These are phyloP conservation scores for Gypsophila paniculata DNA, from an alignment of 179 eudicot species.

Conservation along the genomic window DNA sequence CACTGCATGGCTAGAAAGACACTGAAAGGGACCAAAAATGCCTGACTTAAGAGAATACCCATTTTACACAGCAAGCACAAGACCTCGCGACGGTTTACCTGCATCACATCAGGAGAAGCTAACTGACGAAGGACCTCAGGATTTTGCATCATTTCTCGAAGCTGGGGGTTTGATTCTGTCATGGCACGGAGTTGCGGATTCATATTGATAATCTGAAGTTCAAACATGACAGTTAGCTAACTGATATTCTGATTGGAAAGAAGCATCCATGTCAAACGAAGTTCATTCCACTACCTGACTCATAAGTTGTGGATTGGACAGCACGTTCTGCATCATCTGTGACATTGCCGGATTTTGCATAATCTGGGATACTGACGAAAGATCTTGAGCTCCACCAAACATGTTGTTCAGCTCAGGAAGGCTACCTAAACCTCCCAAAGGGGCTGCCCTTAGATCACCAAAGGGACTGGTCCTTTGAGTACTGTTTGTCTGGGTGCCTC, in stretches of 20 bases:
- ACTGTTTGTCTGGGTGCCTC: slow-evolving; percentile 58
- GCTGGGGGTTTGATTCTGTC: slow-evolving; percentile 63
- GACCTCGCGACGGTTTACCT: slow-evolving; percentile 2
- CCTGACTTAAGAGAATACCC: neutral
- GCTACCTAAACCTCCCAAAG: slow-evolving; percentile 56
- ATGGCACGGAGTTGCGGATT: slow-evolving; percentile 62
- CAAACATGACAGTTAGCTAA: slow-evolving; percentile 12
- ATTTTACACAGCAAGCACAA: neutral
- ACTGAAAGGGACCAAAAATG: neutral
- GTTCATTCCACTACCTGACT: slow-evolving; percentile 52
- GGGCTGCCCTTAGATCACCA: slow-evolving; percentile 57
- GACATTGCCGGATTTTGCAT: slow-evolving; percentile 84
- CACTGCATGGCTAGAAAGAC: neutral
- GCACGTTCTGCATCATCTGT: slow-evolving; percentile 87
- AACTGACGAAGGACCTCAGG: slow-evolving; percentile 43
- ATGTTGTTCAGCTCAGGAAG: slow-evolving; percentile 62
- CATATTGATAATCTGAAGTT: slow-evolving; percentile 31
- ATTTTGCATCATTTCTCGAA: slow-evolving; percentile 81
- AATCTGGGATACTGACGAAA: slow-evolving; percentile 55
- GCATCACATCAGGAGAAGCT: slow-evolving; percentile 19
- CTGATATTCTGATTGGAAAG: neutral
- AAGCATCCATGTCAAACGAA: neutral
- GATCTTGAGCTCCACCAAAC: slow-evolving; percentile 53
- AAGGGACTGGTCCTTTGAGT: slow-evolving; percentile 54
- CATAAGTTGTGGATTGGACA: slow-evolving; percentile 83